Percentiles rank a stretch among this genome's conserved stretches.
Evolutionary conservation across 1,284 basidiomycete species (phyloP).

Genomic region (Irpex lacteus): DNA sequence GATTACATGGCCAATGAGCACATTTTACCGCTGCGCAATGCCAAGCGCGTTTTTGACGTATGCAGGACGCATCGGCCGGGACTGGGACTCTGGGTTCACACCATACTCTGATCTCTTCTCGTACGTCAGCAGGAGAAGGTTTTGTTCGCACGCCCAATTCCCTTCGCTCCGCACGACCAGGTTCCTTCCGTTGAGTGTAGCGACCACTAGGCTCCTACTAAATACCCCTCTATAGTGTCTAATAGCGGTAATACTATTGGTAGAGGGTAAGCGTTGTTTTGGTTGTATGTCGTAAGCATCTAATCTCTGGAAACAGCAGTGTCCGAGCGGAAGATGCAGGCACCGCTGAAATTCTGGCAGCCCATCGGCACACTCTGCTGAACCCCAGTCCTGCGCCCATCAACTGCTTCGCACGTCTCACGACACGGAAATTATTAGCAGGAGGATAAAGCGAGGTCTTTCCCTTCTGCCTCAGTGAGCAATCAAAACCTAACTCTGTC

Average conservation of each 20-base stretch:
- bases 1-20: background rate
- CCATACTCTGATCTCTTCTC: background rate
- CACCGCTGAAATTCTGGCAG: background rate
- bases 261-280: background rate
- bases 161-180: background rate
- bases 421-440: background rate
- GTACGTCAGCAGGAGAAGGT: background rate
- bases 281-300: background rate
- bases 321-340: background rate
- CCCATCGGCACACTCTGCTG: background rate
- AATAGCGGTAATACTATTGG: background rate
- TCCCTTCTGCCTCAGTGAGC: background rate
- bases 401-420: background rate
- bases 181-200: background rate
- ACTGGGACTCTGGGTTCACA: background rate
- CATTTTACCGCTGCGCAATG: background rate
- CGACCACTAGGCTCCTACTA: background rate
- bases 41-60: background rate
- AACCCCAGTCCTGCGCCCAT: background rate
- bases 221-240: background rate
- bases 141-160: background rate
- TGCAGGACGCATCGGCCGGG: background rate
- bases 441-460: background rate
- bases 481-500: background rate
- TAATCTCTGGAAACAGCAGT: background rate